phyloP scores from a whole-genome alignment of 441 rosid species.

The Cnidoscolus chayamansa region DNA sequence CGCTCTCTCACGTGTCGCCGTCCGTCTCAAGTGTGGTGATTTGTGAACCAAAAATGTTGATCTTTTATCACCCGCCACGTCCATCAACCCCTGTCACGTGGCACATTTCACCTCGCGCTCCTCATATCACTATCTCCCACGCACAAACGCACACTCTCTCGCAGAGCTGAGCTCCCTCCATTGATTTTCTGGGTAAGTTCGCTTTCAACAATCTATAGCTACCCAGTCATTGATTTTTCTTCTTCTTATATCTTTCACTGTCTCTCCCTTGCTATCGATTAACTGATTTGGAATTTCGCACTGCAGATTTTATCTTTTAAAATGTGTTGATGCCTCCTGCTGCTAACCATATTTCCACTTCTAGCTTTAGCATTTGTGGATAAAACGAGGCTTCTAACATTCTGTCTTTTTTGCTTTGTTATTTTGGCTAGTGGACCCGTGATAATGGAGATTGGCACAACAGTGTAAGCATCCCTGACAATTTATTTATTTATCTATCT shows the following conservation, averaged over 20 bases:
- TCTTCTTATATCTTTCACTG: too few species aligned
- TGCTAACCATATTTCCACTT: too few species aligned
- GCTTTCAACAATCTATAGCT: too few species aligned
- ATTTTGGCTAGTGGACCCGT: slow-evolving; percentile 24
- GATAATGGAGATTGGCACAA: slow-evolving; percentile 41
- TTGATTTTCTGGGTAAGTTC: too few species aligned
- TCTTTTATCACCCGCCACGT: not conserved
- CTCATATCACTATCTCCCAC: not conserved
- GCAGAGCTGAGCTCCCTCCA: too few species aligned
- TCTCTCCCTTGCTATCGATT: too few species aligned
- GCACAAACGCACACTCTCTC: not conserved
- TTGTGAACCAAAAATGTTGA: not conserved
- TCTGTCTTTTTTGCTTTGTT: slow-evolving; percentile 6
- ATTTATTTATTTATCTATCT: not conserved
- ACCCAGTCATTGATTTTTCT: too few species aligned
- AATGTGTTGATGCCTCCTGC: too few species aligned
- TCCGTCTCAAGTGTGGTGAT: not conserved
- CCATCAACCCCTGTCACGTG: too few species aligned
- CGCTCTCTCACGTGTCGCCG: too few species aligned
- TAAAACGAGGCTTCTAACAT: not conserved
- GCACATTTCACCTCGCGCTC: not conserved
- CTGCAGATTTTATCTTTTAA: too few species aligned
- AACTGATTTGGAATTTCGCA: too few species aligned
- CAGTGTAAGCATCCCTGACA: slow-evolving; percentile 33
- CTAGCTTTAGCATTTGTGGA: not conserved